phyloP scores from a whole-genome alignment of 2,329 filamentous ascomycete species.

The Corniculantispora saksenae region DNA sequence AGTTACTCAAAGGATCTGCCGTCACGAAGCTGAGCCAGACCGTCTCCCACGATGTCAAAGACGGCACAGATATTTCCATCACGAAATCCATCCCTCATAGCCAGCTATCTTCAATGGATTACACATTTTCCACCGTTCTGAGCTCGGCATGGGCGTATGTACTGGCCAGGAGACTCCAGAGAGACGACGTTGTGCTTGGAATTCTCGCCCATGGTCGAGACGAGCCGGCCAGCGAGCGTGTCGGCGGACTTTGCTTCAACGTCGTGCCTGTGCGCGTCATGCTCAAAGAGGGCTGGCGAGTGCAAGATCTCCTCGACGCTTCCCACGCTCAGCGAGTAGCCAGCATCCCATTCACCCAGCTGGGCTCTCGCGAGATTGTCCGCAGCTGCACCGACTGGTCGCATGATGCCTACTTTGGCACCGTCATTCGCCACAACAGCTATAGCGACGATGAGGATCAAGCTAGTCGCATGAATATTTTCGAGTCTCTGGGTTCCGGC shows the following conservation, averaged over 20 bases:
- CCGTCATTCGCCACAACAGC: slow-evolving; percentile 47
- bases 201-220: slow-evolving; percentile 1
- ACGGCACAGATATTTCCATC: neutral
- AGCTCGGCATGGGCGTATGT: slow-evolving; percentile 12
- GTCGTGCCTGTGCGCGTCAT: slow-evolving; percentile 59
- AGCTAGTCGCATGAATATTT: slow-evolving; percentile 10
- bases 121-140: slow-evolving; percentile 3
- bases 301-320: slow-evolving; percentile 47
- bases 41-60: neutral
- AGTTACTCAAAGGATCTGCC: slow-evolving; percentile 34
- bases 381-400: slow-evolving; percentile 44
- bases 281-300: slow-evolving; percentile 50
- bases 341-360: slow-evolving; percentile 49
- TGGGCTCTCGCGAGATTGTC: slow-evolving; percentile 52
- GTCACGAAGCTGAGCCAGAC: neutral
- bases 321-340: slow-evolving; percentile 54
- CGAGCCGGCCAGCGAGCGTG: slow-evolving; percentile 23
- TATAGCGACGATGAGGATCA: slow-evolving; percentile 5
- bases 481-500: neutral
- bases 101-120: neutral
- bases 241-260: slow-evolving; percentile 63
- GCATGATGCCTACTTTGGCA: slow-evolving; percentile 40
- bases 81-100: neutral
- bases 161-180: slow-evolving; percentile 1
- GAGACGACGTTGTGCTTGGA: slow-evolving; percentile 15